Conservation (phyloP, 805 yeast genomes). For the Nakazawaea pomicola region DNA sequence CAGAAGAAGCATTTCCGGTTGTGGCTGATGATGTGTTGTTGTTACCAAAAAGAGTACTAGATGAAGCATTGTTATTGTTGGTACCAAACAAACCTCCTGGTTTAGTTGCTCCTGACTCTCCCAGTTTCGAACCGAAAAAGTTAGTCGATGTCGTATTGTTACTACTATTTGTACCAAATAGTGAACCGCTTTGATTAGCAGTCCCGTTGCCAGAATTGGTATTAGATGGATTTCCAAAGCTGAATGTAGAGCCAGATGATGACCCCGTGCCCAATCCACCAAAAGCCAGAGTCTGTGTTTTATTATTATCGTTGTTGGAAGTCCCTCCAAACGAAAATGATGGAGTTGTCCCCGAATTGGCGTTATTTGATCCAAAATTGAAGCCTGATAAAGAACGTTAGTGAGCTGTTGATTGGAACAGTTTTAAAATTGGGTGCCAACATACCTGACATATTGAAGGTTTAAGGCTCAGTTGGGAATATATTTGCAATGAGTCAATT, state of each 20-base stretch:
- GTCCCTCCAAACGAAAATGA: conserved; percentile 3
- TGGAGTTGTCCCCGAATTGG: neutral
- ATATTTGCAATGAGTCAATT: neutral
- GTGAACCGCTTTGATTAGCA: no score
- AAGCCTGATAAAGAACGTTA: neutral
- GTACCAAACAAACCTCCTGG: conserved; percentile 7
- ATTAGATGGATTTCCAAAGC: no score
- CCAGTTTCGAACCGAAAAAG: no score
- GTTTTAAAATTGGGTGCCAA: neutral
- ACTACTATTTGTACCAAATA: no score
- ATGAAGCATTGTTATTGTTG: conserved; percentile 3
- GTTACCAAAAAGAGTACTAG: neutral
- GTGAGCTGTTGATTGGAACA: neutral
- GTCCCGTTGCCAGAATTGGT: neutral
- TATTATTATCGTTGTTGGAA: neutral
- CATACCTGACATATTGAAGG: conserved; percentile 2
- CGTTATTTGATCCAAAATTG: neutral
- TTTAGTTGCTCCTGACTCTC: conserved; percentile 2
- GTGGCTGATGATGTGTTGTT: neutral
- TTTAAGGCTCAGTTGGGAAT: no score
- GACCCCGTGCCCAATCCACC: no score
- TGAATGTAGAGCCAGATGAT: conserved; percentile 1
- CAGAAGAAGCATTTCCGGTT: no score
- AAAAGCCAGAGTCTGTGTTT: neutral
- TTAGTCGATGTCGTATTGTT: no score